Base-by-base conservation (phyloP, 768 basidiomycete genomes). In the Pholiota molesta region DNA sequence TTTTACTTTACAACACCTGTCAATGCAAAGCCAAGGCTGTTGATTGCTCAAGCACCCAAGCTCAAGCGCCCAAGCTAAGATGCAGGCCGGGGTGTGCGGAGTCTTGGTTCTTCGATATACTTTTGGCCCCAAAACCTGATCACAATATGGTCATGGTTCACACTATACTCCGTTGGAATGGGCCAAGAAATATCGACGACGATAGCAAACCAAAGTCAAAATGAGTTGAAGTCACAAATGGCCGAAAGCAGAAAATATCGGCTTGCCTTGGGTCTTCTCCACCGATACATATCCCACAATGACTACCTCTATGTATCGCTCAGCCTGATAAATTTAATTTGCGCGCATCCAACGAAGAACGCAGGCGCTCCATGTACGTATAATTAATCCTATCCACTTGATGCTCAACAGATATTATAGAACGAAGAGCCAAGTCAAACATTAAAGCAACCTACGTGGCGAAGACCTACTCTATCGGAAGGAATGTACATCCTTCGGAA, bases 271-370 rank as follows among this genome's bases (percentile, higher is more conserved):
- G 4, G 2, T 76, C 55, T 62, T 60, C 19, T 75, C 69, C 23
- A 19, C 47, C 2, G 73, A 68, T 64, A 79, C 75, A 59, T 81
- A 26, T 4, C 26, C 26, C 26, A 4, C 26, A 62, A 81, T 79
- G 23, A 78, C 67, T 45, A 82, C 80, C 60, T 79, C 80, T 2
- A n/a, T n/a, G n/a, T n/a, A 75, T 56, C 8, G 80, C 80, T 33
- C 66, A 78, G 10, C 80, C 78, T 75, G 6, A 73, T 77, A 54
- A 82, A 64, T 52, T 74, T 74, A 65, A 82, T 74, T 58, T 83
- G 81, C 5, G 74, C 81, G 65, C 81, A 83, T 16, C 79, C 77
- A 52, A 81, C 73, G 69, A 77, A 82, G 61, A 74, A 75, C 63
- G 83, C 78, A 8, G 79, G 77, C 23, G 79, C 76, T 52, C 77